phyloP scores from a whole-genome alignment of 2,329 filamentous ascomycete genomes.

The Microsporum ferrugineum region DNA sequence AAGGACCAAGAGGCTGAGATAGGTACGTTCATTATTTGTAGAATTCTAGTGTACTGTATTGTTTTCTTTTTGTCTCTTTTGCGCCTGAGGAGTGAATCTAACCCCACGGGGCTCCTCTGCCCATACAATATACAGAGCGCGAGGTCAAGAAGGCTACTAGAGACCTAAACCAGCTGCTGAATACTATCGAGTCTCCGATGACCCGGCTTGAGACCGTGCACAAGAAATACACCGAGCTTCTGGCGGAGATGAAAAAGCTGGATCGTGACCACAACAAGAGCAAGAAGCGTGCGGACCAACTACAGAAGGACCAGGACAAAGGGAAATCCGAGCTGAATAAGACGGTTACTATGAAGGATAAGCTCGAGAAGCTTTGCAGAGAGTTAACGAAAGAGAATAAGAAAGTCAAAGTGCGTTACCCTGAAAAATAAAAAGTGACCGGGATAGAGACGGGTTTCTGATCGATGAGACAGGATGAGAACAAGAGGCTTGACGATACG shows the following conservation, averaged over 20 bases:
- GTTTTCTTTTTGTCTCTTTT: neutral
- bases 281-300: constrained; percentile 83
- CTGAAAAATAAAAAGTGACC: neutral
- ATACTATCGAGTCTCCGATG: constrained; percentile 79
- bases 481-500: constrained; percentile 77
- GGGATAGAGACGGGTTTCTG: constrained; percentile 6
- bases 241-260: constrained; percentile 89
- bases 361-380: constrained; percentile 87
- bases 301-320: constrained; percentile 94
- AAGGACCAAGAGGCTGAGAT: constrained; percentile 96
- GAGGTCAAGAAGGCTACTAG: constrained; percentile 90
- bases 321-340: constrained; percentile 80
- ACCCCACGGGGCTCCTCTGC: constrained; percentile 17
- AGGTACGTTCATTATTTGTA: constrained; percentile 47
- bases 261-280: constrained; percentile 92
- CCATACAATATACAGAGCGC: constrained; percentile 51
- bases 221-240: constrained; percentile 79
- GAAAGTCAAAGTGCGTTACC: constrained; percentile 68
- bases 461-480: constrained; percentile 57
- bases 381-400: constrained; percentile 97
- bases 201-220: constrained; percentile 84
- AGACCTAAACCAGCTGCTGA: constrained; percentile 74
- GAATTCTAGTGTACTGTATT: neutral
- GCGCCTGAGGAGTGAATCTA: constrained; percentile 11
- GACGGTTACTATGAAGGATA: constrained; percentile 83